Base-by-base conservation (phyloP, 768 basidiomycete genomes). In the Phylloporus sp. region DNA sequence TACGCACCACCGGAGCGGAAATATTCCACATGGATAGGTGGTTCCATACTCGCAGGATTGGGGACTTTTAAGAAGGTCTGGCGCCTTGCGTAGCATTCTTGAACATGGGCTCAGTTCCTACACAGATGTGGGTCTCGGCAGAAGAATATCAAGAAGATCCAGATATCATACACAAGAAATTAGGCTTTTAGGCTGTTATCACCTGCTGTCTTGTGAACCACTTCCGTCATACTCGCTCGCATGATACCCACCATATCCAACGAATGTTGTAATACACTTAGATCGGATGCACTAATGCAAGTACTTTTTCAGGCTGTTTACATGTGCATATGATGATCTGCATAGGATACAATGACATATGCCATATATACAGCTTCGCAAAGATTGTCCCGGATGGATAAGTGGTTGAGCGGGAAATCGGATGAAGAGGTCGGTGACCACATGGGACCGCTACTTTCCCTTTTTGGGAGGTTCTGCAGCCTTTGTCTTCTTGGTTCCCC, bases 81-180 rank as follows among this genome's bases (percentile, higher is more conserved):
- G 6, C 21, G 4, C 22, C n/a, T 41, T 31, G 41, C 29, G 21
- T 34, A 14, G 27, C 14, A 9, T 10, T 29, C 35, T 48, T 29
- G 41, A 37, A 26, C 21, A 35, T 32, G 10, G 9, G 18, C 36
- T 61, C 45, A 56, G 15, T 35, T 54, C 40, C 24, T 56, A 39
- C 24, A 44, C 47, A 96, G 92, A 98, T 99, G 95, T 99, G 96
- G 95, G 91, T 99, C 41, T 94, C 92, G 37, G 93, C 94, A 31
- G 95, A 99, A 69, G 96, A 98, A 69, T 98, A 97, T 64, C 92
- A 96, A 69, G 95, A 99, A 68, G 95, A 98, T 69, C 94, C 95
- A 44, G 94, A 98, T 61, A 89, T 97, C 60, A 98, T 97, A 61
- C 94, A 96, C 70, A 94, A 90, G 70, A 95, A 95, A 69, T 78